Percentiles rank a stretch among this genome's conserved stretches.
phyloP scores from a whole-genome alignment of 495 filamentous ascomycete genomes.

The Talaromyces trachyspermus region DNA sequence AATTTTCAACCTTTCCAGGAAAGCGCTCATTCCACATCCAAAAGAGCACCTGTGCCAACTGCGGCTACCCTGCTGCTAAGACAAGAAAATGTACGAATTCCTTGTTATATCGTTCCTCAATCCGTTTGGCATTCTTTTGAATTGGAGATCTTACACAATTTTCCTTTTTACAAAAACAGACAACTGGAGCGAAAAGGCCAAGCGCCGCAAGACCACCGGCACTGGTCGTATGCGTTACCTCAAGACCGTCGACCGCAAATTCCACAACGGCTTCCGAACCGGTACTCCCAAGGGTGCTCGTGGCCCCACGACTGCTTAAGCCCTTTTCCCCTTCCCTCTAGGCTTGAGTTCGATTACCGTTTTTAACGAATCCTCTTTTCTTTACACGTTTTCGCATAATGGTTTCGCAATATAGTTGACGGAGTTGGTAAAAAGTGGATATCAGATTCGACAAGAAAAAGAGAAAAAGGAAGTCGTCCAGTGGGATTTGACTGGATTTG shows the following conservation, averaged over 20 bases:
- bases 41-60: slow-evolving; percentile 96
- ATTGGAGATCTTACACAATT: slow-evolving; percentile 19
- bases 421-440: slow-evolving; percentile 6
- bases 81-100: slow-evolving; percentile 90
- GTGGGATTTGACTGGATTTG: too few relatives aligned
- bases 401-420: background rate
- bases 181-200: slow-evolving; percentile 99
- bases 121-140: slow-evolving; percentile 3
- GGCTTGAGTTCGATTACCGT: too few relatives aligned
- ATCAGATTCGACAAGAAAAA: too few relatives aligned
- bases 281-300: slow-evolving; percentile 80
- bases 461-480: too few relatives aligned
- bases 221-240: slow-evolving; percentile 89
- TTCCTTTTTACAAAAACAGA: slow-evolving; percentile 45
- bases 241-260: slow-evolving; percentile 79
- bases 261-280: slow-evolving; percentile 94
- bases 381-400: slow-evolving; percentile 4
- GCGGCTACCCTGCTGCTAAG: slow-evolving; percentile 96
- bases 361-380: background rate
- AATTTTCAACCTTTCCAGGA: slow-evolving; percentile 47
- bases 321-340: background rate
- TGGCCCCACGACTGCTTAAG: slow-evolving; percentile 50
- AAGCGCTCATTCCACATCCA: slow-evolving; percentile 97
- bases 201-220: slow-evolving; percentile 98
- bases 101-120: slow-evolving; percentile 11